Evolutionary conservation across 495 filamentous ascomycete genomes (phyloP).

Genomic region (Penicillium alfredii): DNA sequence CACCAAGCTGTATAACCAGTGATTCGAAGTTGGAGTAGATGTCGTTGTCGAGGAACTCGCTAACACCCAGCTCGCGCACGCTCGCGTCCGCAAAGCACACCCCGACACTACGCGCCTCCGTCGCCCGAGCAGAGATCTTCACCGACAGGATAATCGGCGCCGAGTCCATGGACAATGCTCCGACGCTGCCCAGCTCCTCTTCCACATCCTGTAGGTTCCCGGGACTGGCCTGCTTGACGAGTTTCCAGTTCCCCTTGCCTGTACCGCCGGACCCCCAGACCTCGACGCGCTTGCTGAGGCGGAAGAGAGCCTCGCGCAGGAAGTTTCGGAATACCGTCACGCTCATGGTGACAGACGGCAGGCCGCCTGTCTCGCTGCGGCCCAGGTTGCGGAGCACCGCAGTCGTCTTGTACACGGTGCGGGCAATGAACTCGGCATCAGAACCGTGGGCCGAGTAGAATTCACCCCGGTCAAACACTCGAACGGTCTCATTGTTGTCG

Average conservation of each 20-base stretch:
- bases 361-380: constrained; percentile 68
- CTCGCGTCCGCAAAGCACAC: constrained; percentile 98
- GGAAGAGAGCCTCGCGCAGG: constrained; percentile 87
- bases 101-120: constrained; percentile 79
- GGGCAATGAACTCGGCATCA: constrained; percentile 89
- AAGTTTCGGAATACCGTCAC: constrained; percentile 93
- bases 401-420: constrained; percentile 94
- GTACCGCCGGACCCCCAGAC: constrained; percentile 65
- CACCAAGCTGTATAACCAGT: constrained; percentile 89
- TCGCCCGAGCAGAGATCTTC: constrained; percentile 81
- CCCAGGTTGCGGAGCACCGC: constrained; percentile 89
- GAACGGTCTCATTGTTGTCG: constrained; percentile 58
- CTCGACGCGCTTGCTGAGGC: constrained; percentile 82
- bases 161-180: constrained; percentile 61
- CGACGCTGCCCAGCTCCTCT: constrained; percentile 75
- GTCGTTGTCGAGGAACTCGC: constrained; percentile 97
- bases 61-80: constrained; percentile 90
- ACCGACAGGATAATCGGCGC: constrained; percentile 92
- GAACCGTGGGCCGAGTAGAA: constrained; percentile 92
- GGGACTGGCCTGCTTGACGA: constrained; percentile 84
- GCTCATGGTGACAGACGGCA: constrained; percentile 91
- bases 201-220: constrained; percentile 97
- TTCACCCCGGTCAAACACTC: constrained; percentile 90
- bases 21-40: constrained; percentile 98
- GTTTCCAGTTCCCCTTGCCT: constrained; percentile 82